Evolutionary conservation across 2,329 filamentous ascomycete species (phyloP).

Genomic region (Cercospora zeina): DNA sequence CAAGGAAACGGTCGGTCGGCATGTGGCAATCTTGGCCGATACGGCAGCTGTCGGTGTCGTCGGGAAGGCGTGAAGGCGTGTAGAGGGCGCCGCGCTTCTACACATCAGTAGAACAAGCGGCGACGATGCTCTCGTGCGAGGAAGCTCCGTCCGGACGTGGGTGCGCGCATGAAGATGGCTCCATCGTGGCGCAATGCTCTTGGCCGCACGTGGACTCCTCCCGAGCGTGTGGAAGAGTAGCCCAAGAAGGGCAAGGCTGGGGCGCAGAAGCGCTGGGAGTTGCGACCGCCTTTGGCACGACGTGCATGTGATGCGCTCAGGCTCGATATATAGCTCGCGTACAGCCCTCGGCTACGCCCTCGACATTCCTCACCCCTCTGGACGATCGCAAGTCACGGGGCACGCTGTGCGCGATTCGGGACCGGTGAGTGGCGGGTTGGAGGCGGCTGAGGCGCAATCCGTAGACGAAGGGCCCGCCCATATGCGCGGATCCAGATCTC

Average conservation of each 20-base stretch:
- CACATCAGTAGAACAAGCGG: neutral
- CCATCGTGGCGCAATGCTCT: neutral
- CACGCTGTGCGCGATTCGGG: neutral
- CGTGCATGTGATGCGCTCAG: slow-evolving; percentile 12
- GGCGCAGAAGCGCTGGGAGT: neutral
- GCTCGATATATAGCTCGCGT: slow-evolving; percentile 1
- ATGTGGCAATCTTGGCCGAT: neutral
- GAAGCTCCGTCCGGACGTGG: neutral
- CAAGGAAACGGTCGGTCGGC: slow-evolving; percentile 13
- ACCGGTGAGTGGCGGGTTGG: neutral
- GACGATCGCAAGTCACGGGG: slow-evolving; percentile 2
- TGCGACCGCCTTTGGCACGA: neutral
- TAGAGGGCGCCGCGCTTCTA: neutral
- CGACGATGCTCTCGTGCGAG: neutral
- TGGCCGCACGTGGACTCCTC: neutral
- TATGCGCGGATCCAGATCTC: slow-evolving; percentile 10
- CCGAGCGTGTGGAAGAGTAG: slow-evolving; percentile 3
- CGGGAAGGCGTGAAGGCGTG: neutral
- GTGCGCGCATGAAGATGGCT: neutral
- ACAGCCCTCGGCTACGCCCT: neutral
- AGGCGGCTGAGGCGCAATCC: neutral
- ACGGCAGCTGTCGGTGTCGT: neutral
- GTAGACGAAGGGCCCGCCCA: slow-evolving; percentile 1
- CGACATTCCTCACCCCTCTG: neutral
- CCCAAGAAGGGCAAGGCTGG: slow-evolving; percentile 1